Percentiles rank a stretch among this genome's conserved stretches.
Conservation (phyloP, 805 yeast species). For the Myxozyma monticola region DNA sequence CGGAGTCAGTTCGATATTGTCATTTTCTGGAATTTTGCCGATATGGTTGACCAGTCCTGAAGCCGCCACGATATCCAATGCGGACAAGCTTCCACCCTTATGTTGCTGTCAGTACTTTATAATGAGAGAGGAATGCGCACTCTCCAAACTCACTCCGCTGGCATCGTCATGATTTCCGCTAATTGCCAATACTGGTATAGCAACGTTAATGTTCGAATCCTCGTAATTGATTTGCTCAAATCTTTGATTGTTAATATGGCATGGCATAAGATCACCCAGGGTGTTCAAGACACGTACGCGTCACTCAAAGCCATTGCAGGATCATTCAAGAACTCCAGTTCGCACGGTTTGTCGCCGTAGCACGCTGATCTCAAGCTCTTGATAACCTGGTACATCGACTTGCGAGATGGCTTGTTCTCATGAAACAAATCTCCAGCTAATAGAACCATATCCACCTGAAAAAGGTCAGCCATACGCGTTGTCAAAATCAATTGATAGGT, state of each 20-base stretch:
- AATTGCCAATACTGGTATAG: conserved; percentile 87
- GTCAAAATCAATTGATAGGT: background rate
- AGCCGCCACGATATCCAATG: conserved; percentile 79
- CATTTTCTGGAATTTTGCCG: conserved; percentile 77
- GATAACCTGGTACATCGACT: conserved; percentile 80
- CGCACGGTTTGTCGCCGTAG: conserved; percentile 85
- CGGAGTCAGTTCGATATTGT: conserved; percentile 72
- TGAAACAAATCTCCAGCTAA: conserved; percentile 96
- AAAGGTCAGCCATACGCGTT: background rate
- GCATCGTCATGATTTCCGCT: conserved; percentile 98
- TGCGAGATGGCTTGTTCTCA: conserved; percentile 82
- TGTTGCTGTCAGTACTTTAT: background rate
- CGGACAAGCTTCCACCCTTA: conserved; percentile 56
- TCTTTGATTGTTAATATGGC: conserved; percentile 34
- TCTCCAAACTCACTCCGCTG: conserved; percentile 63
- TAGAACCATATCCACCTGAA: conserved; percentile 70
- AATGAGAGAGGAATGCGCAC: background rate
- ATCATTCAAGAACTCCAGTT: conserved; percentile 77
- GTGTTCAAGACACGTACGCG: conserved; percentile 26
- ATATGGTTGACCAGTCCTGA: conserved; percentile 86
- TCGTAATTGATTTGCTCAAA: conserved; percentile 78
- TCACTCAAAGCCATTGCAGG: conserved; percentile 63
- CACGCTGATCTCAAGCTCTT: conserved; percentile 67
- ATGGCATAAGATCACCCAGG: background rate
- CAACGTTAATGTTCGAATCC: conserved; percentile 84